Evolutionary conservation across 228 moss, liverwort and hornwort species (phyloP), one percentile per base, ranked within the genome.

Genomic region (Sphagnum fallax): DNA sequence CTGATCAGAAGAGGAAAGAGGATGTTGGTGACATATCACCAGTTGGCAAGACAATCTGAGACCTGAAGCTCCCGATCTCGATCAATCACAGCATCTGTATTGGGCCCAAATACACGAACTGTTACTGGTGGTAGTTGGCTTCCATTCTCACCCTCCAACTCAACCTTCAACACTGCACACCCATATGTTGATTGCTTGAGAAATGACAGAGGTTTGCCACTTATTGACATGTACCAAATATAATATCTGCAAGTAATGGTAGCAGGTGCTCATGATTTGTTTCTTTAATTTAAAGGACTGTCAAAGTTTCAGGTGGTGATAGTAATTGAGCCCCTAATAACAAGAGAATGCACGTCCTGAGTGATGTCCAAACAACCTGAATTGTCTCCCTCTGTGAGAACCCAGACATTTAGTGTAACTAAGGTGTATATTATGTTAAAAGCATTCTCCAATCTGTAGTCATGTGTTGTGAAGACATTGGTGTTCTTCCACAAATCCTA

Each of bases 21-120:
- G 57, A 62, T 47, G 48, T 58, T 47, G 59, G 50, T 14, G 6
- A 47, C 13, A 59, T 15, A 65, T 65, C 65, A 65, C 65, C 65
- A 49, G 12, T 13, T 47, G 47, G 60, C 49, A n/a, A 60, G 13
- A 69, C 57, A 57, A 50, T 61, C 48, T 48, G 67, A 65, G 16
- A 97, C 98, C 93, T 92, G 82, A 73, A 89, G 83, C 77, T 98
- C 98, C 67, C 93, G 87, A 18, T 83, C 72, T 66, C 98, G 93
- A 70, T 98, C 93, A 63, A 98, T 94, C 8, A 98, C 87, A 64
- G 87, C 75, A 32, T 94, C 98, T 68, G 94, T 94, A 63, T 98
- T 88, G 49, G 86, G 84, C 47, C 94, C 94, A 72, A 92, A 98
- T 62, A 98, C 82, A 16, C 98, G 94, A 70, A 93, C 80, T 52